These are phyloP conservation scores for Cystobasidium sp. DNA, from an alignment of 1,284 basidiomycete genomes.

Conservation along the genomic window DNA sequence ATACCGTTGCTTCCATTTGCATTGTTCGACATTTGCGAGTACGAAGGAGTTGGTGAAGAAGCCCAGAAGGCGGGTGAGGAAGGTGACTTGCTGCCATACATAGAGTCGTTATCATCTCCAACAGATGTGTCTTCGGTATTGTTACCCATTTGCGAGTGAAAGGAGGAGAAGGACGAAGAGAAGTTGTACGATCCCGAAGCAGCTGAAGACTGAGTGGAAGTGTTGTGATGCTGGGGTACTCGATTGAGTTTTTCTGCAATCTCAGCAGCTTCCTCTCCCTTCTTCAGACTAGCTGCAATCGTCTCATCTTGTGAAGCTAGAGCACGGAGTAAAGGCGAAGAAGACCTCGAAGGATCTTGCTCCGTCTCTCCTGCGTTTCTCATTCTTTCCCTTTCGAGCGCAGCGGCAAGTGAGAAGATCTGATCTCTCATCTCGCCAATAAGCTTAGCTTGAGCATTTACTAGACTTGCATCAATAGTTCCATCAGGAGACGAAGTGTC, in stretches of 20 bases:
- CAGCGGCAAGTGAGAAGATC: conserved; percentile 52
- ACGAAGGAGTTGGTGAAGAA: conserved; percentile 36
- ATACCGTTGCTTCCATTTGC: conserved; percentile 44
- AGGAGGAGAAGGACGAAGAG: conserved; percentile 48
- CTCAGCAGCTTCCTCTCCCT: conserved; percentile 10
- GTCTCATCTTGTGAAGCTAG: conserved; percentile 33
- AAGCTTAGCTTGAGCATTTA: conserved; percentile 52
- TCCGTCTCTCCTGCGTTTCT: conserved; percentile 47
- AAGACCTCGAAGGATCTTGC: not conserved
- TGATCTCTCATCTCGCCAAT: conserved; percentile 54
- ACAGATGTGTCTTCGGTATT: conserved; percentile 52
- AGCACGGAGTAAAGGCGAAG: conserved; percentile 30
- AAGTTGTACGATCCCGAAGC: conserved; percentile 46
- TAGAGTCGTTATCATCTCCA: conserved; percentile 48
- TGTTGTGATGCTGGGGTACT: conserved; percentile 26
- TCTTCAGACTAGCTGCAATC: conserved; percentile 6
- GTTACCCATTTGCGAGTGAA: conserved; percentile 49
- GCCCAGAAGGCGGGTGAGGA: conserved; percentile 46
- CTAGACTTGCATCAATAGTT: conserved; percentile 49
- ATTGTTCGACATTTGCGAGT: conserved; percentile 30
- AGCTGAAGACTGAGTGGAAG: conserved; percentile 33
- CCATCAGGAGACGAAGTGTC: not conserved
- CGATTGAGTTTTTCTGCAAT: not conserved
- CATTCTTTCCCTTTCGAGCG: conserved; percentile 51
- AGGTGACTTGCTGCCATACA: conserved; percentile 46